Conservation (phyloP, 129 eudicot species). For the Calendula officinalis region DNA sequence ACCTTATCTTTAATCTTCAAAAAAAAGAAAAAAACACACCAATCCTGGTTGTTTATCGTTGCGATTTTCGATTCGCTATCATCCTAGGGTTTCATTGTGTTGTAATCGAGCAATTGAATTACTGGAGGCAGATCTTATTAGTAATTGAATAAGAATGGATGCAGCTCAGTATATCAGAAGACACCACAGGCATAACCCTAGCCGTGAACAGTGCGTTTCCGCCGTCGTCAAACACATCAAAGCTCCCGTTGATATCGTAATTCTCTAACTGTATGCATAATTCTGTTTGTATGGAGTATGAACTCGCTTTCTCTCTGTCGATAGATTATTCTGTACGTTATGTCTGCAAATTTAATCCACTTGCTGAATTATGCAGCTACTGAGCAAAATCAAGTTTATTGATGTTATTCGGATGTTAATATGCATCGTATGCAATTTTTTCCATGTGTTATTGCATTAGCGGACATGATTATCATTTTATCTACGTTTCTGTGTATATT, state of each 20-base stretch:
- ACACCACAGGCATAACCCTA: slow-evolving; percentile 41
- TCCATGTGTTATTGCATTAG: neutral
- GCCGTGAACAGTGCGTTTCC: slow-evolving; percentile 55
- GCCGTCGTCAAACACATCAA: slow-evolving; percentile 61
- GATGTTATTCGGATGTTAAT: neutral
- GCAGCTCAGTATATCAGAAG: slow-evolving; percentile 36
- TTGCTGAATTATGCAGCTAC: slow-evolving; percentile 5
- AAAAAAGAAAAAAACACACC: neutral
- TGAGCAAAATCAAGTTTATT: slow-evolving; percentile 4
- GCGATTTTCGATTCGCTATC: neutral
- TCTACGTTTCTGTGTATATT: neutral
- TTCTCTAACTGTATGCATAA: slow-evolving; percentile 1
- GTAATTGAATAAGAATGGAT: slow-evolving; percentile 26
- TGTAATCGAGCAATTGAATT: neutral
- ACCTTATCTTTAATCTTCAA: slow-evolving; percentile 5
- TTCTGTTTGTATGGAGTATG: neutral
- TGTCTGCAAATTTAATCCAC: neutral
- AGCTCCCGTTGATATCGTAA: slow-evolving; percentile 69
- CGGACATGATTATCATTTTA: neutral
- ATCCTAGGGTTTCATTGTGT: neutral
- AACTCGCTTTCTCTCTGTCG: neutral
- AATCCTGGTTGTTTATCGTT: neutral
- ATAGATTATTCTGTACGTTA: neutral
- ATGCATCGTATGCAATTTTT: neutral
- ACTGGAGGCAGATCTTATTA: neutral